These are phyloP conservation scores for Ceratocystis lukuohia DNA, from an alignment of 2,329 filamentous ascomycete species.

Conservation along the genomic window DNA sequence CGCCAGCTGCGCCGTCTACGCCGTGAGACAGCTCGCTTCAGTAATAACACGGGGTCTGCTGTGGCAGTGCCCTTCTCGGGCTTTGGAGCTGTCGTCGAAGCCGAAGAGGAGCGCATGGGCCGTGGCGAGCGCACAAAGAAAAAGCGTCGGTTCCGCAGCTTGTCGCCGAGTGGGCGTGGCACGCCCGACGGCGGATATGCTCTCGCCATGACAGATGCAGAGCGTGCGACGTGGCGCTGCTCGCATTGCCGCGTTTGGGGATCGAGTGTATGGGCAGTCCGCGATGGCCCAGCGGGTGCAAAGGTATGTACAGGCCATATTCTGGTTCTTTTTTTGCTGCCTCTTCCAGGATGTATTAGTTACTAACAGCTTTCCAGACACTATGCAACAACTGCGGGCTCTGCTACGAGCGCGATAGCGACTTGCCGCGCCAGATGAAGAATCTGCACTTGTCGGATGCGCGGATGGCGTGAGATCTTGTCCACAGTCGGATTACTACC, in stretches of 20 bases:
- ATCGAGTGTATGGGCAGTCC: constrained; percentile 82
- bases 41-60: constrained; percentile 68
- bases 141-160: constrained; percentile 79
- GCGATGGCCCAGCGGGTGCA: constrained; percentile 75
- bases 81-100: constrained; percentile 38
- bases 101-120: constrained; percentile 72
- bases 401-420: constrained; percentile 74
- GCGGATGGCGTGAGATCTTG: neutral
- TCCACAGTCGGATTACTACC: neutral
- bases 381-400: constrained; percentile 90
- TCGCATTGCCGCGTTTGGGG: constrained; percentile 79
- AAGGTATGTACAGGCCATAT: constrained; percentile 45
- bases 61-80: constrained; percentile 54
- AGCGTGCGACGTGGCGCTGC: constrained; percentile 77
- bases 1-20: constrained; percentile 75
- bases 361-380: constrained; percentile 39
- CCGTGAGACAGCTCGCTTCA: constrained; percentile 84
- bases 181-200: constrained; percentile 73
- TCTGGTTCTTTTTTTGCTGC: constrained; percentile 18
- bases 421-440: constrained; percentile 47
- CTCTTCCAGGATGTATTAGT: constrained; percentile 5
- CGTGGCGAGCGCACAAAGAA: constrained; percentile 88
- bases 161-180: constrained; percentile 67
- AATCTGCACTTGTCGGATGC: constrained; percentile 28
- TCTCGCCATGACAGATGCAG: constrained; percentile 57